These are phyloP conservation scores for Pyrus betulifolia DNA, from an alignment of 306 rosid species.

Conservation along the genomic window DNA sequence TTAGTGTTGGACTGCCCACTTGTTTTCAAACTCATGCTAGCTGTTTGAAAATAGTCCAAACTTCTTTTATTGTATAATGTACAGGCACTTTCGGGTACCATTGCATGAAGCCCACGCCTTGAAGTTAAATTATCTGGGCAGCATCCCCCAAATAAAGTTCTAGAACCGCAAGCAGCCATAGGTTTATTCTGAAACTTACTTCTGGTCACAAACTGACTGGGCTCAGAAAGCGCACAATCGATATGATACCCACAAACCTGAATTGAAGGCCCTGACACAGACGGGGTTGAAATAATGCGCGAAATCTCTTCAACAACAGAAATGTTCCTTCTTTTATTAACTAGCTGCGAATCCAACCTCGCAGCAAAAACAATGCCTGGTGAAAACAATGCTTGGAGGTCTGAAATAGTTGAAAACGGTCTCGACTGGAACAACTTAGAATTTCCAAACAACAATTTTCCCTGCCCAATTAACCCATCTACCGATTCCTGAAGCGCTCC, in stretches of 20 bases:
- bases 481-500: constrained; percentile 34
- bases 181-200: constrained; percentile 27
- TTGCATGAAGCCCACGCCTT: constrained; percentile 19
- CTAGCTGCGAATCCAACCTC: constrained; percentile 36
- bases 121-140: constrained; percentile 19
- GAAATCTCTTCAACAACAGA: constrained; percentile 69
- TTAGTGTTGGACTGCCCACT: constrained; percentile 40
- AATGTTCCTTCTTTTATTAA: constrained; percentile 36
- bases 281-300: constrained; percentile 57
- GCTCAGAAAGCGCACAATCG: constrained; percentile 37
- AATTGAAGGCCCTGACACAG: constrained; percentile 60
- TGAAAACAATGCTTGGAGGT: constrained; percentile 25
- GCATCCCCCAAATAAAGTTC: constrained; percentile 37
- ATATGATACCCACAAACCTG: constrained; percentile 67
- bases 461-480: constrained; percentile 53
- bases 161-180: constrained; percentile 60
- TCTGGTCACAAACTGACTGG: constrained; percentile 26
- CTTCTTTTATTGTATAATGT: constrained; percentile 17
- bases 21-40: constrained; percentile 63
- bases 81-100: constrained; percentile 20
- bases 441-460: constrained; percentile 48
- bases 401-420: constrained; percentile 29
- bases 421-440: constrained; percentile 42
- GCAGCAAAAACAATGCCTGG: constrained; percentile 40
- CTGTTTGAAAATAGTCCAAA: constrained; percentile 34